Percentiles rank a stretch among this genome's conserved stretches.
These are phyloP conservation scores for Euphrasia confusa DNA, from an alignment of 257 asterid species.

Conservation along the genomic window DNA sequence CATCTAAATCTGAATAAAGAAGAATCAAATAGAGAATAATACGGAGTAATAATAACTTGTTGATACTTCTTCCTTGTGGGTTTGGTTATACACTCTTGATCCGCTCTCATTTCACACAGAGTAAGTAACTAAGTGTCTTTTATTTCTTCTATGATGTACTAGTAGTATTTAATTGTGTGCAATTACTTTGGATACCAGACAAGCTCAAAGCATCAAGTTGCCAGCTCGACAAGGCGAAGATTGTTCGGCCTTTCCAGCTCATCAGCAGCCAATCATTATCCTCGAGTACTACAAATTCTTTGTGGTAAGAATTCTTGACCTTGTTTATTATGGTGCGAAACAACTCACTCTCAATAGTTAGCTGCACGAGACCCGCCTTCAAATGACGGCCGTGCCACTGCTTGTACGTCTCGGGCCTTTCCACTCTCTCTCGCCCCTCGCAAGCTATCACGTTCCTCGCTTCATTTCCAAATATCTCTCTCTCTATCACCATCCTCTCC, in stretches of 20 bases:
- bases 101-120: no score
- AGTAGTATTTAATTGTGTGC: no score
- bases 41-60: no score
- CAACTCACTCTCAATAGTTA: conserved; percentile 38
- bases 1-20: not conserved
- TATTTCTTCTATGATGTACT: no score
- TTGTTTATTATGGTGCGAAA: conserved; percentile 7
- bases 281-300: conserved; percentile 58
- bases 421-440: conserved; percentile 79
- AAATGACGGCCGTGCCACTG: conserved; percentile 70
- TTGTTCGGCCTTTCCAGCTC: conserved; percentile 73
- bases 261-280: conserved; percentile 62
- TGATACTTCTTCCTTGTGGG: conserved; percentile 66
- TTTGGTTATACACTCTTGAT: not conserved
- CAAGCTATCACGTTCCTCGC: conserved; percentile 77
- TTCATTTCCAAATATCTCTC: conserved; percentile 59
- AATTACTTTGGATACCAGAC: no score
- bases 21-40: not conserved
- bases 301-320: conserved; percentile 40
- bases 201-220: not conserved
- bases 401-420: conserved; percentile 73
- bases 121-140: no score
- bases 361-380: conserved; percentile 50
- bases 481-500: conserved; percentile 59
- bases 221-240: no score